These are phyloP conservation scores for Pichia sp. DNA, from an alignment of 1,139 yeast genomes.

Conservation along the genomic window DNA sequence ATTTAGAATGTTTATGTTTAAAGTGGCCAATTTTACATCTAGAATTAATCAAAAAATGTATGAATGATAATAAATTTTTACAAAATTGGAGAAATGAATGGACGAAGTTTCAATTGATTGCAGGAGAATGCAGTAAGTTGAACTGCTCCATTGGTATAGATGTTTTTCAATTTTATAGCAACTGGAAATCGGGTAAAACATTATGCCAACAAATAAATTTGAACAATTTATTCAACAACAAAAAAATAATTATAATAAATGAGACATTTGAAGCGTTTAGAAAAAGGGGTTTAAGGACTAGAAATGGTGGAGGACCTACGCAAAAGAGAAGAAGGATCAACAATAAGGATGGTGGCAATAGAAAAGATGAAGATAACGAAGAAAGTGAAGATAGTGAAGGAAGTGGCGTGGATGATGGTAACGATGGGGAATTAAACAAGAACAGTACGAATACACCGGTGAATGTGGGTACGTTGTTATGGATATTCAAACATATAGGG, in stretches of 20 bases:
- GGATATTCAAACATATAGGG: constrained; percentile 10
- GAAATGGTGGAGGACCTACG: background rate
- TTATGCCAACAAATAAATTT: constrained; percentile 36
- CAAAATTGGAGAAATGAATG: constrained; percentile 33
- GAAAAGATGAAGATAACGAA: background rate
- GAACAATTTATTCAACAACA: constrained; percentile 34
- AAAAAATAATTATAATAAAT: constrained; percentile 29
- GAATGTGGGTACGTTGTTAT: constrained; percentile 8
- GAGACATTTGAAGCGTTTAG: background rate
- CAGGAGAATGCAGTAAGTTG: constrained; percentile 49
- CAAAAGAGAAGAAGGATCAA: background rate
- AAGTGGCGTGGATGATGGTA: background rate
- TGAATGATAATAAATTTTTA: constrained; percentile 26
- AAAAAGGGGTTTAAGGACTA: background rate
- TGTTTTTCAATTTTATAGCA: constrained; percentile 32
- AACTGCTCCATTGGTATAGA: constrained; percentile 36
- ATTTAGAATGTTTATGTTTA: constrained; percentile 74
- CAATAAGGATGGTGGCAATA: background rate
- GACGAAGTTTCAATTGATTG: constrained; percentile 57
- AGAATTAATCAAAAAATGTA: constrained; percentile 51
- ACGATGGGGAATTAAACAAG: background rate
- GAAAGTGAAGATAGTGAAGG: background rate
- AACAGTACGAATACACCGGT: background rate
- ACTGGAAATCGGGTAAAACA: constrained; percentile 10
- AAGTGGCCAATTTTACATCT: constrained; percentile 84